phyloP scores from a whole-genome alignment of 768 basidiomycete species.

The Collybia mongolica region DNA sequence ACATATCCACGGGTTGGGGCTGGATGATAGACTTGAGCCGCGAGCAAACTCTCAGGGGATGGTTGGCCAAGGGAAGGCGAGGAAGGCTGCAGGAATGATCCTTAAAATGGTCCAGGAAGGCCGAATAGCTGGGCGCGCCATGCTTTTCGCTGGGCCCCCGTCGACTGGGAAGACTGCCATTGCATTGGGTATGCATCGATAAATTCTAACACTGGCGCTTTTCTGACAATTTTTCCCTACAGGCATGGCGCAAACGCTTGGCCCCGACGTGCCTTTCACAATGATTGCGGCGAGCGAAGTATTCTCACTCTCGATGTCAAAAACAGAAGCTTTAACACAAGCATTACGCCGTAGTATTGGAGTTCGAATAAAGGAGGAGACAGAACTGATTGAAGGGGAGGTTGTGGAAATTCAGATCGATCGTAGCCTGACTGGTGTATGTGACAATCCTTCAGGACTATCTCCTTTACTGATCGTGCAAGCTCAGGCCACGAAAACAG shows the following conservation, averaged over 20 bases:
- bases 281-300: conserved; percentile 98
- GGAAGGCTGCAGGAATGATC: conserved; percentile 97
- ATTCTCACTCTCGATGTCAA: conserved; percentile 97
- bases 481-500: conserved; percentile 90
- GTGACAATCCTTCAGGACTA: conserved; percentile 14
- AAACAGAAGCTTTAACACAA: conserved; percentile 97
- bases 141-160: conserved; percentile 96
- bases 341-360: conserved; percentile 96
- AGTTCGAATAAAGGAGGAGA: conserved; percentile 96
- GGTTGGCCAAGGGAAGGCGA: conserved; percentile 95
- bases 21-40: conserved; percentile 91
- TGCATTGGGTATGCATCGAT: conserved; percentile 71
- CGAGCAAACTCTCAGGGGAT: conserved; percentile 89
- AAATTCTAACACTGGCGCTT: background rate
- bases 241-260: conserved; percentile 97
- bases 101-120: conserved; percentile 98
- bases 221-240: background rate
- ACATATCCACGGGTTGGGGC: conserved; percentile 93
- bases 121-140: conserved; percentile 91
- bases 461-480: conserved; percentile 1
- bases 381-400: conserved; percentile 96
- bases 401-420: conserved; percentile 99
- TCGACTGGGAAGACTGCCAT: conserved; percentile 98
- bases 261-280: conserved; percentile 94
- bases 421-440: conserved; percentile 90